Base-by-base conservation (phyloP, 31 red algal genomes). In the Bonnemaisonia californica region DNA sequence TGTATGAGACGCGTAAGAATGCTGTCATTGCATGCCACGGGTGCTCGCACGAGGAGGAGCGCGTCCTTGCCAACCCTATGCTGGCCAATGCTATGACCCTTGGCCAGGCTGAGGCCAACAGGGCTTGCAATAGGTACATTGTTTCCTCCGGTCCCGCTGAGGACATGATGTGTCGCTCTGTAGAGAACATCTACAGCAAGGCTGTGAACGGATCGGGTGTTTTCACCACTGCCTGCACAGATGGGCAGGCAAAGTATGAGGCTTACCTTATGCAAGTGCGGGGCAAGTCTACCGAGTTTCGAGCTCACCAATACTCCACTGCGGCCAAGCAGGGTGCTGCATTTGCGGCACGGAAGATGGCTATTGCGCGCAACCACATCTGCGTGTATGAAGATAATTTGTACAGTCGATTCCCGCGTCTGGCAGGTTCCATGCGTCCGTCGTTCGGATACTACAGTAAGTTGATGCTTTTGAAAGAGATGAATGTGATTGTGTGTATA, bases 171-270 rank as follows among this genome's bases (percentile, higher is more conserved):
- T 24, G 19, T 29, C 41, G 34, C 39, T 32, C 65, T 1, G 80
- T 83, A 4, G 66, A 83, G 68, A 37, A 65, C 24, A n/a, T 21
- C 75, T 79, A 80, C 82, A 79, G 19, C 54, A 31, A 35, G 8
- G 38, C 54, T 1, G 33, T 55, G 19, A 57, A 54, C 74, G 54
- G 54, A 23, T 23, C 23, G 11, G 82, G 82, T 28, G 82, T 81
- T 22, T 86, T 72, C 29, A 28, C 26, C n/a, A 66, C 51, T 16
- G 58, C 54, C n/a, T 86, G 82, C 35, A 66, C 76, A 22, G 82
- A 86, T 37, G 82, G 82, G n/a, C 57, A 55, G 36, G 76, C 82
- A 21, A 79, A 80, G 74, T 77, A 65, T 30, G 62, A 86, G 59
- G 82, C 82, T 0, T 54, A 86, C 40, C 27, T 61, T 30, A 47